These are phyloP conservation scores for Euptelea pleiosperma DNA, from an alignment of 164 flowering plant genomes.

Conservation along the genomic window DNA sequence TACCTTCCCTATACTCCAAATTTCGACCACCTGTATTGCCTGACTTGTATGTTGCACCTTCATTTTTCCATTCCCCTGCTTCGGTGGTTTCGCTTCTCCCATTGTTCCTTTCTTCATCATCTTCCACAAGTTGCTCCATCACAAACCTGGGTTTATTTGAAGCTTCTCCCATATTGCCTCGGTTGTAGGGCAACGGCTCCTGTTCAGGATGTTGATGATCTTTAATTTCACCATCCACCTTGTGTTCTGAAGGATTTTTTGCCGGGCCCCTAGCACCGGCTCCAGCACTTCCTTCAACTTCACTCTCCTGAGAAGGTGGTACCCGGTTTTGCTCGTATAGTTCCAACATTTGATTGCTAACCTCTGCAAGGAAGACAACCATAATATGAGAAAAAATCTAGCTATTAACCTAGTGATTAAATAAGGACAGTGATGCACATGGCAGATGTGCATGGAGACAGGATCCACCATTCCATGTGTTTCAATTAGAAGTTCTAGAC, in stretches of 20 bases:
- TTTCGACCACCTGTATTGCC: conserved; percentile 24
- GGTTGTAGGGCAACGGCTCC: conserved; percentile 15
- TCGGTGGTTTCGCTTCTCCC: conserved; percentile 36
- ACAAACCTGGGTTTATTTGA: conserved; percentile 20
- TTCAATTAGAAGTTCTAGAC: not conserved
- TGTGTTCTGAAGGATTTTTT: conserved; percentile 42
- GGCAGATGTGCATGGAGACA: not conserved
- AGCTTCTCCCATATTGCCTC: conserved; percentile 32
- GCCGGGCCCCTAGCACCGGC: conserved; percentile 42
- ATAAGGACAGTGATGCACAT: too few relatives aligned
- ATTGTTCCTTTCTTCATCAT: conserved; percentile 31
- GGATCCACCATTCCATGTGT: not conserved
- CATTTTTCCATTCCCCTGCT: conserved; percentile 39
- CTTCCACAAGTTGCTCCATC: conserved; percentile 27
- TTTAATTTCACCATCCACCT: conserved; percentile 31
- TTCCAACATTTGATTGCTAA: conserved; percentile 95
- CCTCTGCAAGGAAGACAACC: conserved; percentile 56
- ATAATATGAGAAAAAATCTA: not conserved
- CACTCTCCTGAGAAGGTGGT: conserved; percentile 63
- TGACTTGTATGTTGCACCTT: conserved; percentile 19
- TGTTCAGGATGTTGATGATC: conserved; percentile 27
- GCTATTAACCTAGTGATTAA: not conserved
- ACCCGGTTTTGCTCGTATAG: conserved; percentile 82
- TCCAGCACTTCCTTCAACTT: conserved; percentile 60
- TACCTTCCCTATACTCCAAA: conserved; percentile 39